phyloP scores from a whole-genome alignment of 2,329 filamentous ascomycete species.

The Colletotrichum graminicola region DNA sequence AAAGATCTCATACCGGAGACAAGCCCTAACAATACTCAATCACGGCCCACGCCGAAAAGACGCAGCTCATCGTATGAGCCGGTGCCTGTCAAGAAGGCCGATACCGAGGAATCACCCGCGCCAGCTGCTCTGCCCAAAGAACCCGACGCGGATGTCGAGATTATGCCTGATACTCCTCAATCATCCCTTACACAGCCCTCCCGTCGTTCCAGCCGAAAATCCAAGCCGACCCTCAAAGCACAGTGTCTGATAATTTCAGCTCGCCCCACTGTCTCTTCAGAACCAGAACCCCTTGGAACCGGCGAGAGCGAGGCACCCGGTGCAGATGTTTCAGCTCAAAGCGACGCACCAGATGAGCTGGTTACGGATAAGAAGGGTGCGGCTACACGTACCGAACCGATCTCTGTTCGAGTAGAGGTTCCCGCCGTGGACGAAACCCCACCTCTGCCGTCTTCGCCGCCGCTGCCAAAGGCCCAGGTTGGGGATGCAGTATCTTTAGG shows the following conservation, averaged over 20 bases:
- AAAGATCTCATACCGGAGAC: constrained; percentile 49
- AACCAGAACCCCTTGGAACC: background rate
- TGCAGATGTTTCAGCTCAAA: background rate
- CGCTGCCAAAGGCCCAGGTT: background rate
- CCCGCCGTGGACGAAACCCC: background rate
- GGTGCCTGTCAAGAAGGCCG: background rate
- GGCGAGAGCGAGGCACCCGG: background rate
- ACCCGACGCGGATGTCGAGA: background rate
- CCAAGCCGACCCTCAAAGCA: constrained; percentile 31
- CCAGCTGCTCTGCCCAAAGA: background rate
- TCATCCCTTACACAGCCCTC: constrained; percentile 17
- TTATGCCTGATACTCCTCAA: background rate
- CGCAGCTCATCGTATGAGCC: constrained; percentile 5
- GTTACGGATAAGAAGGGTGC: background rate
- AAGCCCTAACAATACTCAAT: constrained; percentile 46
- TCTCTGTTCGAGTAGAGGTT: no score
- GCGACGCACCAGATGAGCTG: no score
- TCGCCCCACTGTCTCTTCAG: background rate
- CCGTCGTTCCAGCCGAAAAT: constrained; percentile 33
- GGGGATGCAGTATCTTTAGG: background rate
- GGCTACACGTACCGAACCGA: background rate
- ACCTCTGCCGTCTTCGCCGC: constrained; percentile 35
- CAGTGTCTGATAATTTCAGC: constrained; percentile 2
- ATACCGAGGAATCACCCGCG: background rate
- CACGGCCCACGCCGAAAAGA: background rate